A percentile compares a stretch with the other conserved stretches of the same genome.
Evolutionary conservation across 306 rosid species (phyloP).

Genomic region (Elaeagnus macrophylla): DNA sequence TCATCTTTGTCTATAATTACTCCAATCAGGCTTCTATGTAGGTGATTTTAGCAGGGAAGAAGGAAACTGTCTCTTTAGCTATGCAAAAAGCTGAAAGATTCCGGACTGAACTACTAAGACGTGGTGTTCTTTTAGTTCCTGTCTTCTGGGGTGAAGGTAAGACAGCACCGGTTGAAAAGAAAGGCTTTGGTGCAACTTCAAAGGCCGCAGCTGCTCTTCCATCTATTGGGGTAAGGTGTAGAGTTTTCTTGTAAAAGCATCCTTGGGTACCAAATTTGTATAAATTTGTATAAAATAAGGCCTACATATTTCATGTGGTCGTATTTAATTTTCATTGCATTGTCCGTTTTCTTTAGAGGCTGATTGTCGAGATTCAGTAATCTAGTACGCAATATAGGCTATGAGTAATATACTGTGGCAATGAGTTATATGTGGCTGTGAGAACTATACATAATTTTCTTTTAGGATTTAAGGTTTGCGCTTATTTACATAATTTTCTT

Average conservation of each 20-base stretch:
- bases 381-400: neutral
- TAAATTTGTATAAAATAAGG: too few species aligned
- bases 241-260: neutral
- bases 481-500: conserved; percentile 4
- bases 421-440: too few species aligned
- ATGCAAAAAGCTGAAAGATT: conserved; percentile 68
- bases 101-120: conserved; percentile 65
- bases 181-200: conserved; percentile 59
- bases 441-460: conserved; percentile 5
- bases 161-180: conserved; percentile 64
- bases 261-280: too few species aligned
- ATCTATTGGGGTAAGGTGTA: conserved; percentile 72
- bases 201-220: conserved; percentile 71
- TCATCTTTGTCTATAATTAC: conserved; percentile 5
- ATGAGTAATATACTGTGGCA: conserved; percentile 2
- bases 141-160: conserved; percentile 67
- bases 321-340: too few species aligned
- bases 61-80: conserved; percentile 61
- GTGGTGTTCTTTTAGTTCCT: conserved; percentile 84
- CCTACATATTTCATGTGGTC: too few species aligned
- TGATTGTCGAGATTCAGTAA: too few species aligned
- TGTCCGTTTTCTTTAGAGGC: too few species aligned
- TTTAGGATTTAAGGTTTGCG: conserved; percentile 6
- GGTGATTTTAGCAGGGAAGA: conserved; percentile 93
- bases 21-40: conserved; percentile 32